A percentile compares a stretch with the other conserved stretches of the same genome.
These are phyloP conservation scores for Chamaecrista fasciculata DNA, from an alignment of 306 rosid genomes.

Conservation along the genomic window DNA sequence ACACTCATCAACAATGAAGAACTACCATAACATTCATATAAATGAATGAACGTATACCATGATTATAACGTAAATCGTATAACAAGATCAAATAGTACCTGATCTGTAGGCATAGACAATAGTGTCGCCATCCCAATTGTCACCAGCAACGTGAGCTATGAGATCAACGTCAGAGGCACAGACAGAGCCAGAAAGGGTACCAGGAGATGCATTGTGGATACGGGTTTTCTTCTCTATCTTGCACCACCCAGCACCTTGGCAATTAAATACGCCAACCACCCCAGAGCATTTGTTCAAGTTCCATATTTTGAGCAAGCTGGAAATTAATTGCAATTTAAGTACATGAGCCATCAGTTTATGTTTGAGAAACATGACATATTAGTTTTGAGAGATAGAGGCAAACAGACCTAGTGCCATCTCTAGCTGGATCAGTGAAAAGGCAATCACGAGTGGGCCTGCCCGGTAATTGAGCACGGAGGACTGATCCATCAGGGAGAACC, in stretches of 20 bases:
- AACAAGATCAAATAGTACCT: slow-evolving; percentile 60
- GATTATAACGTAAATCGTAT: no score
- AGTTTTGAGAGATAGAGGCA: background rate
- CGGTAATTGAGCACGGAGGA: slow-evolving; percentile 87
- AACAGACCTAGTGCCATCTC: slow-evolving; percentile 80
- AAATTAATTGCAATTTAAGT: slow-evolving; percentile 27
- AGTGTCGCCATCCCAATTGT: slow-evolving; percentile 74
- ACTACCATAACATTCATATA: no score
- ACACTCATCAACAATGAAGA: no score
- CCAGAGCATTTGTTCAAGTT: slow-evolving; percentile 89
- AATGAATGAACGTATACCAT: no score
- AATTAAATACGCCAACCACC: slow-evolving; percentile 89
- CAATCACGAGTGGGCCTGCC: slow-evolving; percentile 91
- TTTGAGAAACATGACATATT: background rate
- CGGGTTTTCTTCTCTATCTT: slow-evolving; percentile 71
- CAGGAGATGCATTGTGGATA: slow-evolving; percentile 72
- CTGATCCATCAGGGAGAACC: slow-evolving; percentile 94
- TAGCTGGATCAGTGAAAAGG: slow-evolving; percentile 86
- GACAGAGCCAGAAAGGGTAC: slow-evolving; percentile 65
- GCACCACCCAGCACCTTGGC: slow-evolving; percentile 99
- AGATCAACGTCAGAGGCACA: slow-evolving; percentile 67
- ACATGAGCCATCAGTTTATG: slow-evolving; percentile 6
- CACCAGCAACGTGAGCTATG: slow-evolving; percentile 60
- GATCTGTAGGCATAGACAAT: slow-evolving; percentile 63
- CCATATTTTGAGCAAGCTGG: slow-evolving; percentile 95